These are phyloP conservation scores for Epichloe sibirici DNA, from an alignment of 2,329 filamentous ascomycete genomes.

Conservation along the genomic window DNA sequence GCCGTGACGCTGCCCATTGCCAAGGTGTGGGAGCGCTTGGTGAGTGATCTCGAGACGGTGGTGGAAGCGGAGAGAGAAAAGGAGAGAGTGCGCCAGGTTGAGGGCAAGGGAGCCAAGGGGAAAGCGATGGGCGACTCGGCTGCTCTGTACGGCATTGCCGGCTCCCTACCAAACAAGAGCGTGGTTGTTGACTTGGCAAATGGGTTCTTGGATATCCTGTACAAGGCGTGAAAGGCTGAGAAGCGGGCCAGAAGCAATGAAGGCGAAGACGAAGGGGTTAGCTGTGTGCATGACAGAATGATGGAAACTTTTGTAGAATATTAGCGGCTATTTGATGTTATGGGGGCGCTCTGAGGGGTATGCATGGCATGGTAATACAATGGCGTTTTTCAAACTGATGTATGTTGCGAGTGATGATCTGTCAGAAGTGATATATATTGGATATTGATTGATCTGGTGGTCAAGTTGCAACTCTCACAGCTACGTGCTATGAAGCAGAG, in stretches of 20 bases:
- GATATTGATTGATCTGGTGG: too few species aligned
- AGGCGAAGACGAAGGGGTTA: neutral
- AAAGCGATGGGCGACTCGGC: slow-evolving; percentile 67
- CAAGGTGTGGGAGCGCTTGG: slow-evolving; percentile 66
- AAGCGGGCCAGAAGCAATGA: neutral
- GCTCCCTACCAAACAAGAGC: slow-evolving; percentile 88
- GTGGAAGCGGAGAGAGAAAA: slow-evolving; percentile 68
- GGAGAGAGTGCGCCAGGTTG: slow-evolving; percentile 57
- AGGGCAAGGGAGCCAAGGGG: slow-evolving; percentile 54
- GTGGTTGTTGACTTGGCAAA: slow-evolving; percentile 82
- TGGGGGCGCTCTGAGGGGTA: neutral
- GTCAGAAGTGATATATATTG: neutral
- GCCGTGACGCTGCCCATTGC: slow-evolving; percentile 83
- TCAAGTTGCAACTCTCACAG: neutral
- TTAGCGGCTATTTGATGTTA: neutral
- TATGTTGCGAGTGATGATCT: neutral
- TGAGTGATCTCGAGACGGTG: slow-evolving; percentile 57
- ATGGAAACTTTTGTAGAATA: neutral
- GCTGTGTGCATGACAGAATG: neutral
- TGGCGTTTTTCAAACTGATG: neutral
- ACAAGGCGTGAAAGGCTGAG: slow-evolving; percentile 55
- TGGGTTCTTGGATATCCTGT: slow-evolving; percentile 85
- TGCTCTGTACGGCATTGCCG: slow-evolving; percentile 88
- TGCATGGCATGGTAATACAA: neutral
- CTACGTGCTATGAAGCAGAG: neutral